Evolutionary conservation across 2,329 filamentous ascomycete genomes (phyloP), one percentile per base, ranked within the genome.

Genomic region (Beauveria scarabaeidicola): DNA sequence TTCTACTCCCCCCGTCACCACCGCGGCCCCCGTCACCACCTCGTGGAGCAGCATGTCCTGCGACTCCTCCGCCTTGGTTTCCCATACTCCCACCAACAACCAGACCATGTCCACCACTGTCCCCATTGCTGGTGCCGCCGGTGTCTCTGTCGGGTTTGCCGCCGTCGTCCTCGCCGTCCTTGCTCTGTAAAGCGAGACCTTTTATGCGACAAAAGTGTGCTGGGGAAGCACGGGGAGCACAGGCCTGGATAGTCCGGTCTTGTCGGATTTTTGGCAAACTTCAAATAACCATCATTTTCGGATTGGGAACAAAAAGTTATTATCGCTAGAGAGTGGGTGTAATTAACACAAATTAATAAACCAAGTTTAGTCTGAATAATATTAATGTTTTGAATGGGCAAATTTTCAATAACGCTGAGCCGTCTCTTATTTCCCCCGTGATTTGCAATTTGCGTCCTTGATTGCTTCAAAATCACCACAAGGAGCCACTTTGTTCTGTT

Each of bases 161-260:
- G 72, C 69, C 65, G 65, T 73, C 52, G 69, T 64, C 52, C 60
- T 72, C 51, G 70, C 64, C 61, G 71, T 66, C 61, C 59, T 74
- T 63, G 72, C 72, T 63, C 70, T 75, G 70, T 75, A 74, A 74
- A 73, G 55, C 55, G 44, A n/a, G 32, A 29, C 8, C 13, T 36
- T 46, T 27, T 29, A 17, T 32, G 10, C 9, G 11, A 27, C n/a
- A n/a, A 23, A 32, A 58, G 19, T 19, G 23, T 23, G 43, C 48
- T 27, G 19, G 11, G 32, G 32, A 13, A 41, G 38, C 10, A 38
- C 36, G 25, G 25, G 10, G 19, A 56, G 44, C 32, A 29, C 7
- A 3, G 7, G 25, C 6, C 23, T 21, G 27, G n/a, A 19, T n/a
- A 17, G 6, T 29, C 11, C 7, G 9, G 29, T 38, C 5, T 36